A percentile compares a stretch with the other conserved stretches of the same genome.
Evolutionary conservation across 768 basidiomycete genomes (phyloP).

Genomic region (Krasilnikovozyma curviuscula): DNA sequence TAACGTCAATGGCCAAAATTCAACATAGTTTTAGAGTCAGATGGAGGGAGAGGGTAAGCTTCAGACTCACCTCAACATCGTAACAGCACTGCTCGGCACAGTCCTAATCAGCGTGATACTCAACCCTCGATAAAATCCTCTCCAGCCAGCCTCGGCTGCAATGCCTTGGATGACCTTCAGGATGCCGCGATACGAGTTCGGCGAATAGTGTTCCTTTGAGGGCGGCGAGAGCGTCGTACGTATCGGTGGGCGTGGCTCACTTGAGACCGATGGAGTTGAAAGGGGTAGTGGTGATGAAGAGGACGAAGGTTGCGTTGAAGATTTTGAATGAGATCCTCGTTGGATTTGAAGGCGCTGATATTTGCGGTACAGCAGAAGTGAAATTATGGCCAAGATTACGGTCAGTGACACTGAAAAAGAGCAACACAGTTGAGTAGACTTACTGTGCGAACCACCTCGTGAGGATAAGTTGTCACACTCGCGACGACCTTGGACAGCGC

Average conservation of each 20-base stretch:
- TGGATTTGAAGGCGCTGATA: constrained; percentile 1
- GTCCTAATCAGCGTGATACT: constrained; percentile 87
- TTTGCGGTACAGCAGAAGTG: constrained; percentile 29
- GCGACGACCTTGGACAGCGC: constrained; percentile 93
- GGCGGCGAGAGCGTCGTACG: neutral
- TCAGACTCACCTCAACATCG: constrained; percentile 64
- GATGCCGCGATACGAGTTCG: neutral
- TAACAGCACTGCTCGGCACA: constrained; percentile 89
- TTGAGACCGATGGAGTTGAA: constrained; percentile 31
- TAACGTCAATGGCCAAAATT: neutral
- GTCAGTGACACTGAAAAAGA: neutral
- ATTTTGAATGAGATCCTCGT: neutral
- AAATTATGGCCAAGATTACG: constrained; percentile 88
- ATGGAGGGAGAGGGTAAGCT: neutral
- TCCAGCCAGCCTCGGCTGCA: constrained; percentile 61
- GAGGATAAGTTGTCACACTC: constrained; percentile 86
- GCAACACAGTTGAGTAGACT: neutral
- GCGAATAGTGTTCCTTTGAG: neutral
- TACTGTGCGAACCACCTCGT: constrained; percentile 37
- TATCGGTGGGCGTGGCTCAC: constrained; percentile 6
- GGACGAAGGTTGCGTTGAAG: constrained; percentile 1
- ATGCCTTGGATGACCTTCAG: constrained; percentile 35
- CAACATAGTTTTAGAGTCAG: neutral
- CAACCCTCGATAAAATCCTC: constrained; percentile 74
- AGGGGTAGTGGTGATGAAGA: constrained; percentile 35